These are phyloP conservation scores for Tremella mesenterica DNA, from an alignment of 768 basidiomycete genomes.

Conservation along the genomic window DNA sequence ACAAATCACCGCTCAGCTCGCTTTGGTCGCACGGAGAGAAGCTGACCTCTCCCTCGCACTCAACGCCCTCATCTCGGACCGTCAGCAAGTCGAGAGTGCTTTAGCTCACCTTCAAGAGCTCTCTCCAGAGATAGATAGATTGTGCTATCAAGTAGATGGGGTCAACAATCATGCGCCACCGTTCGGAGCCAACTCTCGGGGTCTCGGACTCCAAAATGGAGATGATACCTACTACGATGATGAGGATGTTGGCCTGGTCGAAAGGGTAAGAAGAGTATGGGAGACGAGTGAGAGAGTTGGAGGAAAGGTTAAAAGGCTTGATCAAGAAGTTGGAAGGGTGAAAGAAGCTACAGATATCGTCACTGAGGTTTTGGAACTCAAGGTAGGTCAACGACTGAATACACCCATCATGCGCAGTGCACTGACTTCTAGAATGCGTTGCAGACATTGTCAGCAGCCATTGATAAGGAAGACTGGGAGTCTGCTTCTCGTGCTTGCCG, in stretches of 20 bases:
- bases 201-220: conserved; percentile 56
- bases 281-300: conserved; percentile 63
- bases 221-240: conserved; percentile 47
- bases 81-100: conserved; percentile 54
- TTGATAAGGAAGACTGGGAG: conserved; percentile 88
- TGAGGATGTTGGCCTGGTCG: conserved; percentile 34
- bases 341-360: conserved; percentile 84
- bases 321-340: conserved; percentile 87
- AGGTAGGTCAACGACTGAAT: conserved; percentile 53
- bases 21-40: conserved; percentile 61
- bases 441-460: conserved; percentile 52
- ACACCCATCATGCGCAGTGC: background rate
- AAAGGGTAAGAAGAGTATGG: conserved; percentile 42
- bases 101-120: conserved; percentile 22
- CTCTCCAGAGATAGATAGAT: conserved; percentile 13
- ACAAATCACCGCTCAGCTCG: conserved; percentile 36
- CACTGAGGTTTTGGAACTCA: conserved; percentile 87
- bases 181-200: conserved; percentile 8
- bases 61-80: conserved; percentile 59
- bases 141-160: conserved; percentile 27
- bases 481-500: conserved; percentile 83
- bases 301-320: conserved; percentile 76
- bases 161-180: background rate
- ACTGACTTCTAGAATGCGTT: conserved; percentile 55
- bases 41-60: conserved; percentile 65